A percentile compares a stretch with the other conserved stretches of the same genome.
phyloP scores from a whole-genome alignment of 2,329 filamentous ascomycete genomes.

The Colletotrichum cuscutae region DNA sequence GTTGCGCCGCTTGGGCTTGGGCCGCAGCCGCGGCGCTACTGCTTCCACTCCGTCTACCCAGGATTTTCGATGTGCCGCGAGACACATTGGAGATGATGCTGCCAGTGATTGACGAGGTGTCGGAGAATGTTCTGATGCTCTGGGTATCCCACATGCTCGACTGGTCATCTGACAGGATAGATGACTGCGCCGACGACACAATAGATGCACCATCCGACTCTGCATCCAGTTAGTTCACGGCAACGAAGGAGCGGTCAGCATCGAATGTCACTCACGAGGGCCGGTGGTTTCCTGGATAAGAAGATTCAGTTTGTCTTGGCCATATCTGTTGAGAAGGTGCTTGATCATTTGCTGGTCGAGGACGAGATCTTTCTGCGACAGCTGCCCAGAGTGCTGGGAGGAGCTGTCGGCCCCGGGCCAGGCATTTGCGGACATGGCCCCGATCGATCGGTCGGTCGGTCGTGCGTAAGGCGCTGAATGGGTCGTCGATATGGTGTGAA shows the following conservation, averaged over 20 bases:
- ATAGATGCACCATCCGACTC: conserved; percentile 46
- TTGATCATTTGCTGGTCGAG: conserved; percentile 48
- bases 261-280: conserved; percentile 41
- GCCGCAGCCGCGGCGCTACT: conserved; percentile 31
- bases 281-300: conserved; percentile 46
- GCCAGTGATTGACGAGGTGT: conserved; percentile 50
- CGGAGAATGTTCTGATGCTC: conserved; percentile 51
- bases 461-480: not conserved
- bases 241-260: not conserved
- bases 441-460: not conserved
- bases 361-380: conserved; percentile 34
- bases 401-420: conserved; percentile 45
- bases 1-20: conserved; percentile 29
- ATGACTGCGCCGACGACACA: conserved; percentile 47
- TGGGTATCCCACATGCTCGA: conserved; percentile 49
- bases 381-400: conserved; percentile 37
- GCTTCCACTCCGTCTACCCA: conserved; percentile 40
- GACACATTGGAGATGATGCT: conserved; percentile 54
- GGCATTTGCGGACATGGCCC: conserved; percentile 40
- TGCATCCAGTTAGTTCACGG: conserved; percentile 11
- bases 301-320: conserved; percentile 44
- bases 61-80: conserved; percentile 47
- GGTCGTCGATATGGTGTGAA: not conserved
- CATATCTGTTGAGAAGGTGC: conserved; percentile 47
- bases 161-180: conserved; percentile 47